Evolutionary conservation across 495 filamentous ascomycete species (phyloP).

Genomic region (Eremomyces bilateralis): DNA sequence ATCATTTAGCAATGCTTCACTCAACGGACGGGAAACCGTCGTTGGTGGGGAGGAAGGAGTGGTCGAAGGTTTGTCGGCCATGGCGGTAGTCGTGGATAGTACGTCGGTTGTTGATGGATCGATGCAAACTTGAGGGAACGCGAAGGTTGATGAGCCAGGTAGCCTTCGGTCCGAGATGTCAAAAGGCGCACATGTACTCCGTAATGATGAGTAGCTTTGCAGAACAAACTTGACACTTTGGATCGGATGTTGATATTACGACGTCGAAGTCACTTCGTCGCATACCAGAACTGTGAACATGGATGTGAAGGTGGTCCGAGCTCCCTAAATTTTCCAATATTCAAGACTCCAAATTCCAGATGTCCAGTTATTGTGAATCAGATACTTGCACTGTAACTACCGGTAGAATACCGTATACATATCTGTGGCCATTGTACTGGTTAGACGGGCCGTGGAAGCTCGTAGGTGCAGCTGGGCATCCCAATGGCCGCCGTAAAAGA

Average conservation of each 20-base stretch:
- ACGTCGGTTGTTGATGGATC: background rate
- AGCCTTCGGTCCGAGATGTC: conserved; percentile 2
- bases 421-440: background rate
- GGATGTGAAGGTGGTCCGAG: conserved; percentile 2
- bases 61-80: conserved; percentile 18
- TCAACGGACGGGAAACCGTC: conserved; percentile 53
- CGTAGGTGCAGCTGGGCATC: too few species aligned
- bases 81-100: conserved; percentile 32
- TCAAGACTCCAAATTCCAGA: background rate
- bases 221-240: too few species aligned
- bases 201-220: too few species aligned
- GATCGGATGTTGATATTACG: too few species aligned
- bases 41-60: conserved; percentile 24
- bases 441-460: too few species aligned
- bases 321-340: background rate
- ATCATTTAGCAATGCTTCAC: conserved; percentile 84
- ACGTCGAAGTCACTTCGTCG: conserved; percentile 13
- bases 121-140: background rate
- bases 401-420: too few species aligned
- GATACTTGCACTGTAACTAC: too few species aligned
- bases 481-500: background rate
- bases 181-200: too few species aligned
- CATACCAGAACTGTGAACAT: background rate
- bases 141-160: background rate
- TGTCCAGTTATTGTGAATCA: too few species aligned